These are phyloP conservation scores for Psilocybe tampanensis DNA, from an alignment of 768 basidiomycete species.

Conservation along the genomic window DNA sequence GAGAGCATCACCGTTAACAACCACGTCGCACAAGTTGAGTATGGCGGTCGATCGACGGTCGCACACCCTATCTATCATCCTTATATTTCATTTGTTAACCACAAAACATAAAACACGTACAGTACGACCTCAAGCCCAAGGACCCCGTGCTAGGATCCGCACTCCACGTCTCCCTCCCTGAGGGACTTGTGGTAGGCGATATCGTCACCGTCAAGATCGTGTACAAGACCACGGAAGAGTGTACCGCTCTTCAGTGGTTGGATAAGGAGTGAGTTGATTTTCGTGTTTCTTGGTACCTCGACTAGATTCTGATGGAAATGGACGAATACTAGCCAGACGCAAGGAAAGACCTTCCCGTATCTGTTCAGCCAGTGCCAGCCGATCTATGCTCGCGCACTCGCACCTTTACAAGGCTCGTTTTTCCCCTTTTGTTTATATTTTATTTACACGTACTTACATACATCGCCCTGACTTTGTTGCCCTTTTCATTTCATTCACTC, in stretches of 20 bases:
- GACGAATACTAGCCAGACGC: constrained; percentile 70
- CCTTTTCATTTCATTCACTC: too few relatives aligned
- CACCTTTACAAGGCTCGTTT: constrained; percentile 74
- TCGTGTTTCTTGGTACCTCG: background rate
- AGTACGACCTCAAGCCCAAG: constrained; percentile 58
- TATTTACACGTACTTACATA: too few relatives aligned
- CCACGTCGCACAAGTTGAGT: constrained; percentile 45
- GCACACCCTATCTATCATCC: background rate
- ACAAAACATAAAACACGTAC: too few relatives aligned
- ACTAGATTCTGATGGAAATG: background rate
- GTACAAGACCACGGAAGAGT: constrained; percentile 75
- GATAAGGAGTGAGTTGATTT: constrained; percentile 67
- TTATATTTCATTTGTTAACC: background rate
- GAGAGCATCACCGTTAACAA: constrained; percentile 55
- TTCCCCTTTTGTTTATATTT: background rate
- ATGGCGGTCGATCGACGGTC: background rate
- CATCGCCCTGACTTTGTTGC: too few relatives aligned
- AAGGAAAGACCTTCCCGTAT: constrained; percentile 83
- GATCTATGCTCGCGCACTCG: constrained; percentile 80
- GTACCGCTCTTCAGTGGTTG: constrained; percentile 87
- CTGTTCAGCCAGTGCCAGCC: constrained; percentile 94
- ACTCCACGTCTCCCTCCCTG: constrained; percentile 58
- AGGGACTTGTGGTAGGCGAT: constrained; percentile 41
- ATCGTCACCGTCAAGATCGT: constrained; percentile 55
- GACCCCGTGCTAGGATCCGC: constrained; percentile 81